Percentiles rank a stretch among this genome's conserved stretches.
phyloP scores from a whole-genome alignment of 352 stramenopile genomes.

The Elongisporangium prolatum region DNA sequence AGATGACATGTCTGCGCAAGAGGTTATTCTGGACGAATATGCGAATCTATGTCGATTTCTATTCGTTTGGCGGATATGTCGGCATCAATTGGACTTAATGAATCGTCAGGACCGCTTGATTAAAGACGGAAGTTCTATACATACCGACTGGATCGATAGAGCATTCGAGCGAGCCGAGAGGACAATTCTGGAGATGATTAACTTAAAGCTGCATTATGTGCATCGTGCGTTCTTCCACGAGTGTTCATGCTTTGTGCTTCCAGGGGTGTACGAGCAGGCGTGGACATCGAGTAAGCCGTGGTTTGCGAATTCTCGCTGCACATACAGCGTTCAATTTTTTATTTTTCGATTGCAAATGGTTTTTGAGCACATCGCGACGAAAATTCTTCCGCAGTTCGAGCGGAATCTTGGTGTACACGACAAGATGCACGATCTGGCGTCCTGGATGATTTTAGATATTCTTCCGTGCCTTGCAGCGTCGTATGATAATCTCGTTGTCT shows the following conservation, averaged over 20 bases:
- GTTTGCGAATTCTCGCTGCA: slow-evolving; percentile 56
- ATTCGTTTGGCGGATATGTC: slow-evolving; percentile 62
- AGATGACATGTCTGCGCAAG: slow-evolving; percentile 23
- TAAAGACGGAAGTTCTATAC: slow-evolving; percentile 24
- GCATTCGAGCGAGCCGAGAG: slow-evolving; percentile 57
- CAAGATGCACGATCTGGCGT: slow-evolving; percentile 47
- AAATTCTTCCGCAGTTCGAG: slow-evolving; percentile 40
- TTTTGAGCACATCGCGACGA: slow-evolving; percentile 34
- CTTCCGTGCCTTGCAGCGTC: slow-evolving; percentile 33
- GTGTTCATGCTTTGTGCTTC: slow-evolving; percentile 33
- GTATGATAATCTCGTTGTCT: slow-evolving; percentile 47
- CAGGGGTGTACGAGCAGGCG: slow-evolving; percentile 49
- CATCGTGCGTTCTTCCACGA: slow-evolving; percentile 64
- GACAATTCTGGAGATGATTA: slow-evolving; percentile 43
- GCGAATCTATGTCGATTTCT: slow-evolving; percentile 47
- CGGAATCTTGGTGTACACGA: slow-evolving; percentile 55
- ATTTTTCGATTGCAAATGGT: slow-evolving; percentile 42
- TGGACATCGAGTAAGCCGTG: slow-evolving; percentile 52
- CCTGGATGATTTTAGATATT: slow-evolving; percentile 46
- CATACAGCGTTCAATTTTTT: slow-evolving; percentile 52
- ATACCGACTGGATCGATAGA: slow-evolving; percentile 62
- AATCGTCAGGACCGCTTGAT: slow-evolving; percentile 19
- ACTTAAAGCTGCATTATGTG: slow-evolving; percentile 42
- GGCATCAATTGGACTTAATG: slow-evolving; percentile 48
- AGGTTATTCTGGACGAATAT: slow-evolving; percentile 50